Evolutionary conservation across 768 basidiomycete species (phyloP).

Genomic region (Mycena leptocephala): DNA sequence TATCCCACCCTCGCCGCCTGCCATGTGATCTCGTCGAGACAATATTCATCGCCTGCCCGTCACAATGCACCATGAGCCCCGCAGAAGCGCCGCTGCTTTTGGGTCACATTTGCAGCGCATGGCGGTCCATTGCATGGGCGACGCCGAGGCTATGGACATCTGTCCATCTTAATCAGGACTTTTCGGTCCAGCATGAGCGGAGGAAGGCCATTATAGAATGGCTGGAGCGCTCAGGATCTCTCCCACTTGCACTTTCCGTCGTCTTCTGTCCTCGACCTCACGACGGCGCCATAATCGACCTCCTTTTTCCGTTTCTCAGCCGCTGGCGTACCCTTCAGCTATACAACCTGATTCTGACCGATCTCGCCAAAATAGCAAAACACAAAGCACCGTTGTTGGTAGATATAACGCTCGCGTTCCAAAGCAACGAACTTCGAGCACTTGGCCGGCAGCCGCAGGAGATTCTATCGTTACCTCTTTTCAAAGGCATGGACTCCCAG

Average conservation of each 20-base stretch:
- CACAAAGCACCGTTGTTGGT: no score
- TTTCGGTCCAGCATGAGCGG: not conserved
- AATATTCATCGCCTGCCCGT: not conserved
- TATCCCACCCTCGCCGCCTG: not conserved
- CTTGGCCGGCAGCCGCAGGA: not conserved
- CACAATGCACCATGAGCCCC: not conserved
- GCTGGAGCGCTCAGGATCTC: not conserved
- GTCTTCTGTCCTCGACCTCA: not conserved
- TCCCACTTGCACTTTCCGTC: not conserved
- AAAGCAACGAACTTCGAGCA: not conserved
- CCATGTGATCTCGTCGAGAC: not conserved
- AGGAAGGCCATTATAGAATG: not conserved
- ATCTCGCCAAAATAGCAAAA: not conserved
- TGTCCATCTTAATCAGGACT: not conserved
- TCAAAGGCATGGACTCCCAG: not conserved
- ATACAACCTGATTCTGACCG: not conserved
- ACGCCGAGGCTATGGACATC: not conserved
- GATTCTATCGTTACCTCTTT: not conserved
- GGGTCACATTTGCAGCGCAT: not conserved
- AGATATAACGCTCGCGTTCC: no score
- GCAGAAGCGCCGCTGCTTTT: not conserved
- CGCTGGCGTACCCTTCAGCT: not conserved
- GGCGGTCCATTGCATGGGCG: not conserved
- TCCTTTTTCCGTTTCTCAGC: not conserved
- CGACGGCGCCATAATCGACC: not conserved